A percentile compares a stretch with the other conserved stretches of the same genome.
These are phyloP conservation scores for Vanderwaltozyma polyspora DNA, from an alignment of 805 yeast genomes.

Conservation along the genomic window DNA sequence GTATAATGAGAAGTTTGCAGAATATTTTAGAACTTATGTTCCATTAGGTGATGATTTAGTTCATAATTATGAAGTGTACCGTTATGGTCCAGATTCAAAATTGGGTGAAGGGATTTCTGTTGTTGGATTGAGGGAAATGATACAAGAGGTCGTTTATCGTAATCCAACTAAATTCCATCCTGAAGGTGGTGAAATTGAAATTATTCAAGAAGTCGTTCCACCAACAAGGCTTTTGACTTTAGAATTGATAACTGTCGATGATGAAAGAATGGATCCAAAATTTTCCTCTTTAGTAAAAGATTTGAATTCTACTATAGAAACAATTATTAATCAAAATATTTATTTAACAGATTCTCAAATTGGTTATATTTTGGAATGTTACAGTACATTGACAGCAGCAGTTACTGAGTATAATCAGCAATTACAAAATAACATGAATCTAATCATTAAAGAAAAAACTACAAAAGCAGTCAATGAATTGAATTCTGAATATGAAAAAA, in stretches of 20 bases:
- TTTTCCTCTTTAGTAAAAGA: conserved; percentile 14
- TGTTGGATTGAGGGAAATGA: neutral
- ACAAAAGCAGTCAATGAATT: conserved; percentile 11
- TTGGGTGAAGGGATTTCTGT: neutral
- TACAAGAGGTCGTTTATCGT: neutral
- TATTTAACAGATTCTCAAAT: conserved; percentile 16
- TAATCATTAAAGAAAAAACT: conserved; percentile 9
- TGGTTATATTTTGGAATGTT: conserved; percentile 7
- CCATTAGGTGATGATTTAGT: conserved; percentile 53
- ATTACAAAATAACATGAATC: conserved; percentile 8
- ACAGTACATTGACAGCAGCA: conserved; percentile 7
- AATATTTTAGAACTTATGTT: conserved; percentile 48
- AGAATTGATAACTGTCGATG: conserved; percentile 1
- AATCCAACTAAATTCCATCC: neutral
- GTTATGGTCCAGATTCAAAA: neutral
- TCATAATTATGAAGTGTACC: conserved; percentile 30
- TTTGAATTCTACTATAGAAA: conserved; percentile 27
- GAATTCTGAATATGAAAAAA: conserved; percentile 14
- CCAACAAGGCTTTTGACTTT: conserved; percentile 1
- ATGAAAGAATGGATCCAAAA: conserved; percentile 4
- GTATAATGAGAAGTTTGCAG: conserved; percentile 48
- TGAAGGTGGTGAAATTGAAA: neutral
- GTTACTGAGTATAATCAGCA: conserved; percentile 10
- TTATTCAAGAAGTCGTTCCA: neutral
- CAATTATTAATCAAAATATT: conserved; percentile 29